Percentiles rank a stretch among this genome's conserved stretches.
phyloP scores from a whole-genome alignment of 352 stramenopile genomes.

The Phytophthora hibernalis region DNA sequence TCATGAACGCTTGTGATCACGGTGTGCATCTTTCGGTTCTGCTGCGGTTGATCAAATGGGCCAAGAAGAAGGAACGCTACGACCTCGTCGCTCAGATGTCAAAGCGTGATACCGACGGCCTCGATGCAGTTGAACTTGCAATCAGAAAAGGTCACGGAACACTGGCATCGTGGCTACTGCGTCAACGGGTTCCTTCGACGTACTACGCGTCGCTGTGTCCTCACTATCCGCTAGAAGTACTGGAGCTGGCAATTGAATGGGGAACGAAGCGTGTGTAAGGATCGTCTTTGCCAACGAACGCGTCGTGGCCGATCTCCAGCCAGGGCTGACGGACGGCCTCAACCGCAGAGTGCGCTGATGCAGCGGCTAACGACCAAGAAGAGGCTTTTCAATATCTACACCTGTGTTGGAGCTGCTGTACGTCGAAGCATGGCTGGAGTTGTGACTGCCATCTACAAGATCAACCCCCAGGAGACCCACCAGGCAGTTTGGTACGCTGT shows the following conservation, averaged over 20 bases:
- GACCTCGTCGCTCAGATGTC: slow-evolving; percentile 15
- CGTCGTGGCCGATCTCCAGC: slow-evolving; percentile 8
- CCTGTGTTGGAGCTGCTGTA: slow-evolving; percentile 16
- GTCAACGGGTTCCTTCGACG: background rate
- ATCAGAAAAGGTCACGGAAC: slow-evolving; percentile 18
- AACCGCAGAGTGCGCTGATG: slow-evolving; percentile 19
- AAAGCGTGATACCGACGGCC: slow-evolving; percentile 2
- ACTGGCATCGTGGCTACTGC: slow-evolving; percentile 17
- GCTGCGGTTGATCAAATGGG: slow-evolving; percentile 24
- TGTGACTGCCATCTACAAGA: slow-evolving; percentile 14
- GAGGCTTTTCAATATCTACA: slow-evolving; percentile 25
- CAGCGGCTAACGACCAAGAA: slow-evolving; percentile 11
- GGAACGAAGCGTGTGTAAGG: slow-evolving; percentile 10
- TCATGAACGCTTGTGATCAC: slow-evolving; percentile 24
- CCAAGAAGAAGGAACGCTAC: slow-evolving; percentile 14
- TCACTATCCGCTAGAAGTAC: slow-evolving; percentile 20
- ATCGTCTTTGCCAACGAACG: slow-evolving; percentile 13
- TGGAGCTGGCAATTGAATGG: slow-evolving; percentile 26
- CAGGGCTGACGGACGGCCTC: slow-evolving; percentile 6
- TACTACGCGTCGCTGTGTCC: slow-evolving; percentile 14
- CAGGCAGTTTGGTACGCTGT: slow-evolving; percentile 20
- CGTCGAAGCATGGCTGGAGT: slow-evolving; percentile 11
- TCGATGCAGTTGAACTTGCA: slow-evolving; percentile 23
- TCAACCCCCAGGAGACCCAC: slow-evolving; percentile 20
- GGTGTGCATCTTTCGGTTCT: slow-evolving; percentile 19